Evolutionary conservation across 1,284 basidiomycete species (phyloP).

Genomic region (Ganoderma boninense): DNA sequence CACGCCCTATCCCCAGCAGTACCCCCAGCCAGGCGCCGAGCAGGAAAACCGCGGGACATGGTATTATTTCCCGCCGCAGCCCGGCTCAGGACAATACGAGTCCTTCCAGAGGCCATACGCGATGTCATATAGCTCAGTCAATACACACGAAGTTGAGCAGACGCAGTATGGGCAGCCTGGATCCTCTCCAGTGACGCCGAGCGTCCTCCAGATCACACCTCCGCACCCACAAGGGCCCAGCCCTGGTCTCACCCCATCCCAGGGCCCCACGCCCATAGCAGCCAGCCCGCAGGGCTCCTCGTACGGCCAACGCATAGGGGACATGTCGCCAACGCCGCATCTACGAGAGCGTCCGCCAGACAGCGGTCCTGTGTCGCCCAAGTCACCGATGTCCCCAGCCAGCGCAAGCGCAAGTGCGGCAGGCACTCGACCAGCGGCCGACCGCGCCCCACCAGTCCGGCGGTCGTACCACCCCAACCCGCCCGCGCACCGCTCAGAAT

Average conservation of each 20-base stretch:
- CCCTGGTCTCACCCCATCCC: conserved; percentile 22
- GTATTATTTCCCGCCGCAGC: conserved; percentile 59
- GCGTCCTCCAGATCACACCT: conserved; percentile 27
- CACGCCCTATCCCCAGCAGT: conserved; percentile 47
- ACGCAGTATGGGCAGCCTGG: conserved; percentile 28
- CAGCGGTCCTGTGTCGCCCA: conserved; percentile 16
- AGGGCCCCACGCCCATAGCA: conserved; percentile 12
- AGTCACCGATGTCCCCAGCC: conserved; percentile 19
- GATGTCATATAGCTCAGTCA: conserved; percentile 41
- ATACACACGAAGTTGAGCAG: conserved; percentile 34
- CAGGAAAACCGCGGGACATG: conserved; percentile 57
- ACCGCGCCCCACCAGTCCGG: conserved; percentile 30
- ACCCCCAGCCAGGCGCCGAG: conserved; percentile 36
- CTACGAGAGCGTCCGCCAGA: conserved; percentile 27
- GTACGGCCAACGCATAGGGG: conserved; percentile 16
- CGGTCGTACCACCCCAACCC: conserved; percentile 67
- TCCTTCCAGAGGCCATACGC: conserved; percentile 53
- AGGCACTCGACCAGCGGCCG: conserved; percentile 16
- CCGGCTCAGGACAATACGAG: conserved; percentile 46
- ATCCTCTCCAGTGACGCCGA: conserved; percentile 26
- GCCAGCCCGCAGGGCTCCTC: conserved; percentile 19
- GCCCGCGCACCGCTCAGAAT: conserved; percentile 82
- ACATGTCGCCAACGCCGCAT: conserved; percentile 15
- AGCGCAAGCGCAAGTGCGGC: conserved; percentile 18
- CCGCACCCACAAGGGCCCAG: conserved; percentile 16